Conservation (phyloP, 306 rosid species). For the Pueraria montana region DNA sequence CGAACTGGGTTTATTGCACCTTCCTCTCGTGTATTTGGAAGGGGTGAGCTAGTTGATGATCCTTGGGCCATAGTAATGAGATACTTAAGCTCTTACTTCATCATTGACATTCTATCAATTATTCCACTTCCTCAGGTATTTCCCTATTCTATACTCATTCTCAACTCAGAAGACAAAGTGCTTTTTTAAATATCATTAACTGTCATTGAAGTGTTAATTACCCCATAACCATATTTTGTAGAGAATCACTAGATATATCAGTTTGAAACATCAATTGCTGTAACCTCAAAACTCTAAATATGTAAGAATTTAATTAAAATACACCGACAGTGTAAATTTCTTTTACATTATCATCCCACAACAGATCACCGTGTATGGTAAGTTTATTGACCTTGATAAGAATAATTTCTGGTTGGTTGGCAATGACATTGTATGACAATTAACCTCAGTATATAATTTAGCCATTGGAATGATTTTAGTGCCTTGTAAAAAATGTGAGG, state of each 20-base stretch:
- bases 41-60: constrained; percentile 76
- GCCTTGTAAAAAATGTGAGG: background rate
- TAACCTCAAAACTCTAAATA: background rate
- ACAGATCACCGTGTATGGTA: background rate
- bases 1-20: constrained; percentile 89
- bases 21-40: constrained; percentile 88
- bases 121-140: constrained; percentile 94
- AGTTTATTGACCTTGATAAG: background rate
- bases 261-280: background rate
- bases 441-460: background rate
- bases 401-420: background rate
- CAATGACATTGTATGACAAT: background rate
- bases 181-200: background rate
- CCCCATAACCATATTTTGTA: background rate
- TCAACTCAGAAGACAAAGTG: background rate
- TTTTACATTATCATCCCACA: background rate
- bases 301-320: background rate
- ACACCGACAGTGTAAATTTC: background rate
- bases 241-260: background rate
- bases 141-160: background rate
- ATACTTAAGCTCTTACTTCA: constrained; percentile 74
- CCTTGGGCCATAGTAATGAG: constrained; percentile 67
- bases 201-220: background rate
- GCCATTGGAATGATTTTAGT: background rate
- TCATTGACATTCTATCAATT: constrained; percentile 81